Percentiles rank a stretch among this genome's conserved stretches.
Evolutionary conservation across 805 yeast species (phyloP).

Genomic region (Brettanomyces sp.): DNA sequence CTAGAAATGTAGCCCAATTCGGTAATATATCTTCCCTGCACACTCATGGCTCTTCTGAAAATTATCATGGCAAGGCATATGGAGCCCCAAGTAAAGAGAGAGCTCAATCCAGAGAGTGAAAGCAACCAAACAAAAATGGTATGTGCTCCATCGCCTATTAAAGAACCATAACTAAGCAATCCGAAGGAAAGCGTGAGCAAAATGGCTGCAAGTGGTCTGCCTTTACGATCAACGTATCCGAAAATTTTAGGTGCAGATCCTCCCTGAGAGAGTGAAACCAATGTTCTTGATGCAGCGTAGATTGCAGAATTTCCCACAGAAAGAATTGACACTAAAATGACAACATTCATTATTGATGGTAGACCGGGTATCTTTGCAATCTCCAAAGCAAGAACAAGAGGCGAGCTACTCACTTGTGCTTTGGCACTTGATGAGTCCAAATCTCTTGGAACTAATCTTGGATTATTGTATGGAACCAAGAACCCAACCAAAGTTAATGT

Average conservation of each 20-base stretch:
- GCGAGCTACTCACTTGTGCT: slow-evolving; percentile 30
- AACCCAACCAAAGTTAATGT: slow-evolving; percentile 37
- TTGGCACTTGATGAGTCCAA: slow-evolving; percentile 10
- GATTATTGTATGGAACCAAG: slow-evolving; percentile 36
- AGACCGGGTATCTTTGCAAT: slow-evolving; percentile 27
- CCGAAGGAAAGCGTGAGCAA: slow-evolving; percentile 31
- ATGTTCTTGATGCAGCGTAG: slow-evolving; percentile 47
- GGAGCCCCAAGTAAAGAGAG: slow-evolving; percentile 42
- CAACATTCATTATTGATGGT: slow-evolving; percentile 32
- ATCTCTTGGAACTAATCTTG: slow-evolving; percentile 22
- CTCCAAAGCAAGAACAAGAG: slow-evolving; percentile 38
- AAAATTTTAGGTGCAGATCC: slow-evolving; percentile 34
- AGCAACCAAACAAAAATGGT: slow-evolving; percentile 38
- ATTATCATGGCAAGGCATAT: slow-evolving; percentile 34
- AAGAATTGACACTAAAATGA: slow-evolving; percentile 30
- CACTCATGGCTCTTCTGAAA: slow-evolving; percentile 36
- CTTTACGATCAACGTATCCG: slow-evolving; percentile 39
- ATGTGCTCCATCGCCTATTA: slow-evolving; percentile 29
- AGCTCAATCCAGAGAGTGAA: slow-evolving; percentile 40
- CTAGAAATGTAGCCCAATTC: slow-evolving; percentile 35
- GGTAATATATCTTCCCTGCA: slow-evolving; percentile 30
- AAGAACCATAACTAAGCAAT: slow-evolving; percentile 35
- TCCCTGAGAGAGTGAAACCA: slow-evolving; percentile 36
- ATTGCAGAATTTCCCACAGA: slow-evolving; percentile 46
- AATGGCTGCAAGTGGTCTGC: slow-evolving; percentile 41